A percentile compares a stretch with the other conserved stretches of the same genome.
Conservation (phyloP, 768 basidiomycete genomes). For the Astraeus odoratus region DNA sequence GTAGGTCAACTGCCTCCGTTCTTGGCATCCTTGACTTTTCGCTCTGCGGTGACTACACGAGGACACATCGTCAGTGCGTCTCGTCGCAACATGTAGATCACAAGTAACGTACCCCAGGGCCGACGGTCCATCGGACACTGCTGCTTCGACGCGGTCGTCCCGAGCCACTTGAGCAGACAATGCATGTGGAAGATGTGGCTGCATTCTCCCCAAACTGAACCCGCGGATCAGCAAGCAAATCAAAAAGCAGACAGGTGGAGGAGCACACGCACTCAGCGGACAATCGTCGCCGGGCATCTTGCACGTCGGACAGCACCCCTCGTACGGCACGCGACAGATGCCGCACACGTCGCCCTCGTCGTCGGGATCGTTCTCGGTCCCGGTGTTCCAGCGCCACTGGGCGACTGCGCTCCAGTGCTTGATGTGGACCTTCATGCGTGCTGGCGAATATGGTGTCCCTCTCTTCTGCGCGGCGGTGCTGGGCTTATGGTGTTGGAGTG, state of each 20-base stretch:
- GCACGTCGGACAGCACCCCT: conserved; percentile 93
- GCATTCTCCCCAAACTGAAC: conserved; percentile 92
- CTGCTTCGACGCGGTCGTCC: conserved; percentile 81
- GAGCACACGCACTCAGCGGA: conserved; percentile 63
- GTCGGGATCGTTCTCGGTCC: conserved; percentile 25
- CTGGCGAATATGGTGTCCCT: no score
- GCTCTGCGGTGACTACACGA: conserved; percentile 44
- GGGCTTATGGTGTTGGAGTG: background rate
- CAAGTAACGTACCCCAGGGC: conserved; percentile 68
- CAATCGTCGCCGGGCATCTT: conserved; percentile 97
- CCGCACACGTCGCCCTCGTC: conserved; percentile 69
- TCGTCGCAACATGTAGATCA: background rate
- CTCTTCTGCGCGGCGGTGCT: background rate
- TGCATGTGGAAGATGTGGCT: conserved; percentile 99
- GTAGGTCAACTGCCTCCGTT: background rate
- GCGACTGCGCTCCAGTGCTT: conserved; percentile 88
- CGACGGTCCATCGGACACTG: conserved; percentile 99
- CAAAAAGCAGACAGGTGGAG: background rate
- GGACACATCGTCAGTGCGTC: background rate
- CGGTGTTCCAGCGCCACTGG: conserved; percentile 79
- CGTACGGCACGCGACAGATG: conserved; percentile 87
- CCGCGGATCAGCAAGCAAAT: conserved; percentile 12
- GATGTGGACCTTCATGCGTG: conserved; percentile 74
- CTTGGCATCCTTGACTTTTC: conserved; percentile 32
- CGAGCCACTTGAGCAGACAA: conserved; percentile 94